phyloP scores from a whole-genome alignment of 108 stramenopile species.

The Fragilaria radians region DNA sequence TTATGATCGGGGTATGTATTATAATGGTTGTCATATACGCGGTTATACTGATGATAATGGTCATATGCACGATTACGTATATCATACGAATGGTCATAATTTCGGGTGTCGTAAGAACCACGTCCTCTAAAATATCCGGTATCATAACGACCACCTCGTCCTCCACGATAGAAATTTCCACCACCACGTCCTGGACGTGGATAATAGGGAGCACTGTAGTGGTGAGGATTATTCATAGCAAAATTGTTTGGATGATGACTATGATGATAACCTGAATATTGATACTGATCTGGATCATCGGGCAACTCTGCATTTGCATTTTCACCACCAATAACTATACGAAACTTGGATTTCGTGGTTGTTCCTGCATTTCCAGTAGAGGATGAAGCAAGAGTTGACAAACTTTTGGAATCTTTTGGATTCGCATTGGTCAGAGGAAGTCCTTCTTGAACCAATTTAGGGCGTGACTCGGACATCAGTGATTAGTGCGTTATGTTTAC shows the following conservation, averaged over 20 bases:
- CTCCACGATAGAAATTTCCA: neutral
- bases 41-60: neutral
- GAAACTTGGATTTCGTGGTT: constrained; percentile 2
- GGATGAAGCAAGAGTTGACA: too few relatives aligned
- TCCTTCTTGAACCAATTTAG: constrained; percentile 1
- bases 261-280: neutral
- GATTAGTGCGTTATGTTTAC: too few relatives aligned
- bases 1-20: neutral
- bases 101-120: neutral
- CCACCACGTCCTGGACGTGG: neutral
- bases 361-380: too few relatives aligned
- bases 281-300: neutral
- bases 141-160: too few relatives aligned
- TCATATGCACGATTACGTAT: neutral
- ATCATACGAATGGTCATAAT: neutral
- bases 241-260: too few relatives aligned
- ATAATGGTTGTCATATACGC: neutral
- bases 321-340: neutral
- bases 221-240: neutral
- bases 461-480: neutral
- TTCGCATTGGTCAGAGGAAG: neutral
- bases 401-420: too few relatives aligned
- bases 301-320: neutral
- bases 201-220: too few relatives aligned
- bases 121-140: too few relatives aligned